phyloP scores from a whole-genome alignment of 2,329 filamentous ascomycete species.

The Pseudocercospora musae region DNA sequence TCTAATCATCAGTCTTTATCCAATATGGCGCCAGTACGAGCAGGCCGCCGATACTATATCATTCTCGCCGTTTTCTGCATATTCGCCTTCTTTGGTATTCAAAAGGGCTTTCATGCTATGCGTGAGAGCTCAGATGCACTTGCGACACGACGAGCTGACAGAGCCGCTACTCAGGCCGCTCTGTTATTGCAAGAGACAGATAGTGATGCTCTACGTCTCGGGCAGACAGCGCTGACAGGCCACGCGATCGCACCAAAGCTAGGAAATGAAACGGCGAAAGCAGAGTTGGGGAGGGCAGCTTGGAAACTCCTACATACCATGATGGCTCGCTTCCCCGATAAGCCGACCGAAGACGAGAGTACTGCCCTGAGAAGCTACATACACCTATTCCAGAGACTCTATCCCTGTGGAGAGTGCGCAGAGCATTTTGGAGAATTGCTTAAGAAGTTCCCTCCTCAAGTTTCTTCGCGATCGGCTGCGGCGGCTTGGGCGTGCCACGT shows the following conservation, averaged over 20 bases:
- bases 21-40: not conserved
- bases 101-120: slow-evolving; percentile 9
- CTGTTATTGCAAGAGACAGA: not conserved
- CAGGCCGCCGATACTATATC: slow-evolving; percentile 3
- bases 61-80: slow-evolving; percentile 13
- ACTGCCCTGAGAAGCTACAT: slow-evolving; percentile 59
- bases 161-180: not conserved
- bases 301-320: slow-evolving; percentile 67
- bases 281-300: slow-evolving; percentile 61
- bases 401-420: slow-evolving; percentile 66
- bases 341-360: slow-evolving; percentile 59
- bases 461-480: slow-evolving; percentile 59
- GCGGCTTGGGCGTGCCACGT: slow-evolving; percentile 65
- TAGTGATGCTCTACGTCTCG: slow-evolving; percentile 5
- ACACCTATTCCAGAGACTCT: slow-evolving; percentile 62
- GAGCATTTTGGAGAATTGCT: slow-evolving; percentile 61
- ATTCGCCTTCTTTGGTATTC: slow-evolving; percentile 47
- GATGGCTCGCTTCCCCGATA: slow-evolving; percentile 63
- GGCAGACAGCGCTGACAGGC: slow-evolving; percentile 13
- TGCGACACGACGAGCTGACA: not conserved
- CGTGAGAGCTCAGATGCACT: not conserved
- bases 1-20: not conserved
- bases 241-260: slow-evolving; percentile 75
- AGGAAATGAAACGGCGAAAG: slow-evolving; percentile 77
- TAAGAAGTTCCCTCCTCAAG: slow-evolving; percentile 62